Percentiles rank a stretch among this genome's conserved stretches.
phyloP scores from a whole-genome alignment of 2,329 filamentous ascomycete species.

The Colletotrichum gloeosporioides region DNA sequence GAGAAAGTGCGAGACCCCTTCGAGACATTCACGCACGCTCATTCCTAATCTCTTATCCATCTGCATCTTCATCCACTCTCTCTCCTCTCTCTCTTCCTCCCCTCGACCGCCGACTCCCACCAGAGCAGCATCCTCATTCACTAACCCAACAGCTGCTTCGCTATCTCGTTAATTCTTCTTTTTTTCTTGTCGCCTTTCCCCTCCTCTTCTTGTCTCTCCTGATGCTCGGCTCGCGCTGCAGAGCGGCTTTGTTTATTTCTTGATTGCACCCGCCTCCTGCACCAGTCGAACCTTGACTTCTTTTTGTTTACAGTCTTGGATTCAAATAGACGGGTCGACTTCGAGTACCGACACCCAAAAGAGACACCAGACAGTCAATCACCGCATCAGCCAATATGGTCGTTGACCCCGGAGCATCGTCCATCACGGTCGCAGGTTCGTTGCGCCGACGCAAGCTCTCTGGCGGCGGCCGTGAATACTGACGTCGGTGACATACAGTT shows the following conservation, averaged over 20 bases:
- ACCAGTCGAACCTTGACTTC: not conserved
- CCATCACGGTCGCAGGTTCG: slow-evolving; percentile 64
- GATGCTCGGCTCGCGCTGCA: slow-evolving; percentile 19
- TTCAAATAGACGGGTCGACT: slow-evolving; percentile 1
- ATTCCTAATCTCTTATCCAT: slow-evolving; percentile 19
- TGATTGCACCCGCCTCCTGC: slow-evolving; percentile 5
- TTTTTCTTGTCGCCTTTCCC: not conserved
- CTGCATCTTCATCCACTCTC: slow-evolving; percentile 12
- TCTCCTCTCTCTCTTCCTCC: not conserved
- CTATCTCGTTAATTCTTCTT: not conserved
- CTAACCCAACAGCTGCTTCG: slow-evolving; percentile 11
- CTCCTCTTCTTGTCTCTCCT: not conserved
- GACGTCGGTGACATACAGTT: slow-evolving; percentile 45
- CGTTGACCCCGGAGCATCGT: slow-evolving; percentile 56
- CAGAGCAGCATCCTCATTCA: not conserved
- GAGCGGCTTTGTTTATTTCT: slow-evolving; percentile 23
- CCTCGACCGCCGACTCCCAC: not conserved
- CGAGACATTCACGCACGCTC: slow-evolving; percentile 1
- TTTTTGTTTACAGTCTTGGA: slow-evolving; percentile 10
- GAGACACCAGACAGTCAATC: not conserved
- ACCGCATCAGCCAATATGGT: slow-evolving; percentile 10
- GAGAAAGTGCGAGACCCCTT: not conserved
- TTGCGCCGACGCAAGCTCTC: not conserved
- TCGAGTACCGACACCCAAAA: not conserved
- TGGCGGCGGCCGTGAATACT: not conserved